Evolutionary conservation across 345 rosid genomes (phyloP), one percentile per base, ranked within the genome.

Genomic region (Cochlearia excelsa): DNA sequence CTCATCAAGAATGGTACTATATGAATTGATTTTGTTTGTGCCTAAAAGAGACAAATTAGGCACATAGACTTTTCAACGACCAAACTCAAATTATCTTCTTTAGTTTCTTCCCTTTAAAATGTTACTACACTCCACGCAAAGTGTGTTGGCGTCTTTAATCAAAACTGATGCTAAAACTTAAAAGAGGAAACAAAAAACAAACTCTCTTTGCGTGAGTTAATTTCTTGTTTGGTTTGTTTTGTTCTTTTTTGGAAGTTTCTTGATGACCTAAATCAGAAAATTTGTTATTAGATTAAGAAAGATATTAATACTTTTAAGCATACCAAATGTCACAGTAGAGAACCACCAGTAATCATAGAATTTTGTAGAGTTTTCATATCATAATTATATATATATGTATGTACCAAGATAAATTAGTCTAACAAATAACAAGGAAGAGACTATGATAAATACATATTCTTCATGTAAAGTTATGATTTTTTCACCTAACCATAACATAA

Each of bases 61-160:
- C 57, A 64, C 41, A 70, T 6, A 44, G 65, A 52, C 68, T 44
- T 62, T 16, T 50, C 51, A 56, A 16, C 28, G 57, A 54, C 68
- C 74, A 41, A 51, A 6, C 7, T 16, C 23, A 16, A 16, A 39
- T 26, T 8, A 9, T 50, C 27, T 51, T 35, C 11, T 7, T 41
- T 26, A 16, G 23, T 49, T 16, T 46, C 41, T 37, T 8, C 26
- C 8, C 9, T 53, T 26, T 37, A 37, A 8, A 37, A 29, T 63
- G 59, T 43, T 50, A 63, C 3, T 49, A 64, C 74, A 64, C 69
- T 63, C 65, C 74, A 57, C 69, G 70, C 69, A 70, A 64, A 51
- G 62, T 56, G 46, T 35, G 74, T 55, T 70, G 74, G 34, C 64
- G 10, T 62, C 41, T 62, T 55, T 23, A 6, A 30, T 34, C 31